Evolutionary conservation across 768 basidiomycete species (phyloP), one percentile per base, ranked within the genome.

Genomic region (Coprinopsis cinerea): DNA sequence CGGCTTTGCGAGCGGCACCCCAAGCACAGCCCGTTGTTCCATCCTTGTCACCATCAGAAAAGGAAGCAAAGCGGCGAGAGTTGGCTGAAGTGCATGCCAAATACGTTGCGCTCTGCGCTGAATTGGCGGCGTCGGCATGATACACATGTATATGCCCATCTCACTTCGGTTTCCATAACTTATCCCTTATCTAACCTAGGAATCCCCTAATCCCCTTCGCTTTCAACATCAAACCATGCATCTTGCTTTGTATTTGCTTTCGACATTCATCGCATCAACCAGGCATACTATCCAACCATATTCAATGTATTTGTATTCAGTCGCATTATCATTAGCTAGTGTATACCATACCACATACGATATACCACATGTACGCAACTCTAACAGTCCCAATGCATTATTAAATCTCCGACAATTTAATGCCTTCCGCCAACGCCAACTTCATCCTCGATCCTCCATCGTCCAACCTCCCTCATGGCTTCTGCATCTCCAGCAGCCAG

Each of bases 391-490:
- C 9, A 34, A 34, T 34, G 9, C 30, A 34, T 34, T 34, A n/a
- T n/a, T 34, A 9, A 32, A 35, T 43, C 35, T 23, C 22, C n/a
- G n/a, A 18, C 41, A 39, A n/a, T 1, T 68, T 63, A 86, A 64
- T 88, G 85, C 51, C 83, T 69, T 32, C 77, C 80, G 1, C 79
- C 65, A 7, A 78, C 66, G 0, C 77, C 75, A 1, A 83, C 74
- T 2, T 86, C 86, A 54, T 88, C 83, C 54, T 89, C 86, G 28
- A 92, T 82, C 35, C 76, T 79, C 96, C 96, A 99, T 47, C 73
- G 70, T 0, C 95, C 96, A 0, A 99, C 92, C 56, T 88, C 79
- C 27, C 80, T 71, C 95, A 99, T 98, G 0, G 93, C 89, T 36
- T 77, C 71, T 22, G 79, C 75, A 57, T 91, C 89, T 0, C 96